phyloP scores from a whole-genome alignment of 2,329 filamentous ascomycete species.

The Scopulariopsis brevicaulis region DNA sequence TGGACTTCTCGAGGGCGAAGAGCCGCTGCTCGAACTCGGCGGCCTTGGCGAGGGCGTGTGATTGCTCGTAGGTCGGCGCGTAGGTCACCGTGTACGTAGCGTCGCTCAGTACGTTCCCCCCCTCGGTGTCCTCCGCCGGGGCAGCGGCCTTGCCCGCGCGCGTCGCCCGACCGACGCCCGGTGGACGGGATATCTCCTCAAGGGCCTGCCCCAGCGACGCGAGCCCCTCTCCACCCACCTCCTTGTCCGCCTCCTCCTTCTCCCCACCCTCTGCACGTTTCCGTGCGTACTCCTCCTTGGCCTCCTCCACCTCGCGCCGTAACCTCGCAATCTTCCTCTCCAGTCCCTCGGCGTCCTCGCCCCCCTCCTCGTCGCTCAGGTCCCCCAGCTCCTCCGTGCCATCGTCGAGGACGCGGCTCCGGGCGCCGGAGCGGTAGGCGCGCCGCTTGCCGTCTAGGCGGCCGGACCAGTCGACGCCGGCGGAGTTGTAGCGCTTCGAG shows the following conservation, averaged over 20 bases:
- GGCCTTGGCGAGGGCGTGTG: constrained; percentile 64
- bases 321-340: constrained; percentile 72
- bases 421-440: constrained; percentile 67
- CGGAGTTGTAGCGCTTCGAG: constrained; percentile 64
- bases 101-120: constrained; percentile 11
- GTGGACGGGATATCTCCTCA: constrained; percentile 45
- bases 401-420: constrained; percentile 49
- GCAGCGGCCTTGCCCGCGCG: neutral
- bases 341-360: constrained; percentile 55
- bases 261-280: constrained; percentile 34
- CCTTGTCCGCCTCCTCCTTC: constrained; percentile 19
- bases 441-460: constrained; percentile 72
- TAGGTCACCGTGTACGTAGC: constrained; percentile 56
- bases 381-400: constrained; percentile 61
- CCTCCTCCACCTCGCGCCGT: constrained; percentile 69
- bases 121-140: neutral
- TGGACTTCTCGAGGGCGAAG: constrained; percentile 62
- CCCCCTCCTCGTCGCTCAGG: constrained; percentile 46
- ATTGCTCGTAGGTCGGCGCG: constrained; percentile 52
- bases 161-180: constrained; percentile 3
- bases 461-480: constrained; percentile 82
- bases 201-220: constrained; percentile 61
- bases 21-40: constrained; percentile 83
- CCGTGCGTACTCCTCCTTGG: constrained; percentile 50
- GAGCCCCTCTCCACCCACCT: constrained; percentile 36